Evolutionary conservation across 768 basidiomycete species (phyloP).

Genomic region (Boletales sp.): DNA sequence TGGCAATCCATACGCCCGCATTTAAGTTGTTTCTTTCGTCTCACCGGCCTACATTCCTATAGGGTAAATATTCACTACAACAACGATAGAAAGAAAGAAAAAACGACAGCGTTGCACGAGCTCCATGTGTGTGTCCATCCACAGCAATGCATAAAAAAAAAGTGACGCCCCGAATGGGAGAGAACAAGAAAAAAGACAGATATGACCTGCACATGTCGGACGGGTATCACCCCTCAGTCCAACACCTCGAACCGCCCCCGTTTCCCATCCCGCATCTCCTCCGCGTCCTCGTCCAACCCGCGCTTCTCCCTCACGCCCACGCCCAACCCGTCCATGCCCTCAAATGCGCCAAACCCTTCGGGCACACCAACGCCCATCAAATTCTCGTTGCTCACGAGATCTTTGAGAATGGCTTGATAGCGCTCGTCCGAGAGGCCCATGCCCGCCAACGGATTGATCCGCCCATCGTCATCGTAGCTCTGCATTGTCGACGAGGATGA

Average conservation of each 20-base stretch:
- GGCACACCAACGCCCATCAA: conserved; percentile 43
- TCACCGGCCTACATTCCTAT: conserved; percentile 20
- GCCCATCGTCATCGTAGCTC: conserved; percentile 39
- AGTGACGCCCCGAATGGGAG: not conserved
- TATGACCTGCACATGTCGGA: not conserved
- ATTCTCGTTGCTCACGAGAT: conserved; percentile 63
- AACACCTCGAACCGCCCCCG: conserved; percentile 59
- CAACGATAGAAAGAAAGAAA: too few relatives aligned
- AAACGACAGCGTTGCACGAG: not conserved
- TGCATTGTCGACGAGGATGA: conserved; percentile 27
- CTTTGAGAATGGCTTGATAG: conserved; percentile 75
- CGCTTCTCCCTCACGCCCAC: conserved; percentile 35
- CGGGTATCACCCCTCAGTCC: conserved; percentile 35
- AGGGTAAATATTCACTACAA: conserved; percentile 2
- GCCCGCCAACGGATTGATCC: conserved; percentile 79
- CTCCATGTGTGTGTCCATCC: conserved; percentile 7
- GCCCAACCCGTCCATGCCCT: conserved; percentile 13
- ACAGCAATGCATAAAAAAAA: conserved; percentile 3
- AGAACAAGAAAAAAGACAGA: not conserved
- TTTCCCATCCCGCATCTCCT: conserved; percentile 44
- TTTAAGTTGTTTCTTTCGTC: not conserved
- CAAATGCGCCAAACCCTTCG: conserved; percentile 22
- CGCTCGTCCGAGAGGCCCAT: conserved; percentile 90
- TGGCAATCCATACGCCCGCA: too few relatives aligned
- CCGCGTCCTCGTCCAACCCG: conserved; percentile 31